Evolutionary conservation across 129 eudicot species (phyloP).

Genomic region (Oenanthe sinensis): DNA sequence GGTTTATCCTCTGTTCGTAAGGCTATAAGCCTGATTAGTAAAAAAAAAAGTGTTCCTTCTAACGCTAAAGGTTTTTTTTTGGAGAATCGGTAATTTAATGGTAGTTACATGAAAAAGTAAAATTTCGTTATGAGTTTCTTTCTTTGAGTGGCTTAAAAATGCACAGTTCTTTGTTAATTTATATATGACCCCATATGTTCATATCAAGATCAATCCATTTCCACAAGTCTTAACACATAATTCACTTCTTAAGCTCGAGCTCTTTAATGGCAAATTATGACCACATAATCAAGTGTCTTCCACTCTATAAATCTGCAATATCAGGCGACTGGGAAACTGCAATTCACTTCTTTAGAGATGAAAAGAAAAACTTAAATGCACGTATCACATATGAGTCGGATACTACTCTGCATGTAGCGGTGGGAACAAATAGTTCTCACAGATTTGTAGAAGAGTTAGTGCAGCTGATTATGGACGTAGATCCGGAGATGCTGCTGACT

Average conservation of each 20-base stretch:
- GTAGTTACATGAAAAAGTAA: neutral
- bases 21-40: too few species aligned
- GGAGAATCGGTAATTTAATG: too few species aligned
- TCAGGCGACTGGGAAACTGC: conserved; percentile 21
- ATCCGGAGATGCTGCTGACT: conserved; percentile 14
- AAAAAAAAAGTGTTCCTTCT: too few species aligned
- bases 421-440: conserved; percentile 32
- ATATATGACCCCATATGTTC: neutral
- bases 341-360: neutral
- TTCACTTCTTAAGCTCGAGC: neutral
- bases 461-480: neutral
- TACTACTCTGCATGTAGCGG: conserved; percentile 26
- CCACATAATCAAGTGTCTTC: conserved; percentile 17
- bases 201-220: neutral
- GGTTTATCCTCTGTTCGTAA: too few species aligned
- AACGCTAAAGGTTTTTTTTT: too few species aligned
- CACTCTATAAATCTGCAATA: conserved; percentile 26
- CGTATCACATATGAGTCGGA: conserved; percentile 18
- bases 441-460: conserved; percentile 18
- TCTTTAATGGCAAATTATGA: conserved; percentile 12
- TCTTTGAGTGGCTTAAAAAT: neutral
- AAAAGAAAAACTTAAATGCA: neutral
- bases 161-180: neutral
- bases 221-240: neutral
- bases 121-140: too few species aligned